Conservation (phyloP, 2,329 filamentous ascomycete species). For the Juglanconis juglandina region DNA sequence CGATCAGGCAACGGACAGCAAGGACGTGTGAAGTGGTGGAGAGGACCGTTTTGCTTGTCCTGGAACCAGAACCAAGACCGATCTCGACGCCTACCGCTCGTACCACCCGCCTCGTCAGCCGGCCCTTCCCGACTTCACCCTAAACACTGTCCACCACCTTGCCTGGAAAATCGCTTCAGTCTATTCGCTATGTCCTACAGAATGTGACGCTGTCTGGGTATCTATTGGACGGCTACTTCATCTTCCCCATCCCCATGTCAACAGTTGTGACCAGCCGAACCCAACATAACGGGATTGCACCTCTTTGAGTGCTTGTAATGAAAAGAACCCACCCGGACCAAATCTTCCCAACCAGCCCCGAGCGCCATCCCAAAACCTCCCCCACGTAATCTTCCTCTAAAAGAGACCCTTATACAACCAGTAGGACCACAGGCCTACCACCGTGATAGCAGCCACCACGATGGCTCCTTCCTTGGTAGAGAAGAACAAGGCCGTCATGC, state of each 20-base stretch:
- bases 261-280: too few species aligned
- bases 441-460: constrained; percentile 40
- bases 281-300: neutral
- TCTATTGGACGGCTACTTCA: constrained; percentile 13
- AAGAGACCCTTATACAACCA: constrained; percentile 33
- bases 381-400: constrained; percentile 1
- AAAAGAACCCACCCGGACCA: neutral
- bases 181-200: constrained; percentile 4
- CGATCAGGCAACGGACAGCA: too few species aligned
- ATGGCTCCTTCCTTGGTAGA: constrained; percentile 50
- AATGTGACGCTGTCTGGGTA: neutral
- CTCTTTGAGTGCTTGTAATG: neutral
- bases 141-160: neutral
- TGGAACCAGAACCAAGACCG: too few species aligned
- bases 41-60: too few species aligned
- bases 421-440: constrained; percentile 42
- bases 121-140: too few species aligned
- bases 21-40: too few species aligned
- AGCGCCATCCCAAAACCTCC: neutral
- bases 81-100: too few species aligned
- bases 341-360: neutral
- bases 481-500: constrained; percentile 54
- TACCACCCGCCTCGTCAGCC: too few species aligned
- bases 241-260: neutral
- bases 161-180: neutral